Conservation (phyloP, 2,329 filamentous ascomycete species). For the Fusarium anthophilum region DNA sequence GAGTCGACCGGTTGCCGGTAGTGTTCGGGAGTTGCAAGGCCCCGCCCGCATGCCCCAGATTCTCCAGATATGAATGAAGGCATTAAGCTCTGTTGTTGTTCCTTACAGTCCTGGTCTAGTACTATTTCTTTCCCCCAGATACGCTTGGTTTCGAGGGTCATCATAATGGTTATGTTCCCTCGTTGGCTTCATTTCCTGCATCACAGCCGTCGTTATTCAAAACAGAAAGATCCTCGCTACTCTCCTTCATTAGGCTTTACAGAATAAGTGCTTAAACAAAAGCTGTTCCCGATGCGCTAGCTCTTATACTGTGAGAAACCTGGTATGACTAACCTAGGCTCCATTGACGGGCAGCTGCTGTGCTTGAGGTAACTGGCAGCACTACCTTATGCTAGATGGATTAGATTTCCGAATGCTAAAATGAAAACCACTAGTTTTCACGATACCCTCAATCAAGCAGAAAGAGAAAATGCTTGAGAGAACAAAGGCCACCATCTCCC, state of each 20-base stretch:
- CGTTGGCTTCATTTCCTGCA: not conserved
- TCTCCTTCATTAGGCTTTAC: too few relatives aligned
- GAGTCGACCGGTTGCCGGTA: conserved; percentile 18
- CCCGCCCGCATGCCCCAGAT: conserved; percentile 13
- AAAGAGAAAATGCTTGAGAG: not conserved
- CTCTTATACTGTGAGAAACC: not conserved
- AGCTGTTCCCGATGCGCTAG: too few relatives aligned
- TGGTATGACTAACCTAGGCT: too few relatives aligned
- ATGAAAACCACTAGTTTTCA: not conserved
- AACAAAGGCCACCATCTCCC: not conserved
- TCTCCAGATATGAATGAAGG: conserved; percentile 4
- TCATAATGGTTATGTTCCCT: not conserved
- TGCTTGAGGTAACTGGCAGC: too few relatives aligned
- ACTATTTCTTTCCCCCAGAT: not conserved
- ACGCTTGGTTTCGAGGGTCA: not conserved
- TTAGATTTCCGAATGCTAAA: not conserved
- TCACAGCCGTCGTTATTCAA: not conserved
- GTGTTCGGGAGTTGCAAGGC: conserved; percentile 10
- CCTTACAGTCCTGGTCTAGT: not conserved
- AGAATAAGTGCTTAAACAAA: not conserved
- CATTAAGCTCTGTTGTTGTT: not conserved
- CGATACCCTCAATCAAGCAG: not conserved
- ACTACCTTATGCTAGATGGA: not conserved
- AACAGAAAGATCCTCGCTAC: not conserved
- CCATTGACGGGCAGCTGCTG: too few relatives aligned